Percentiles rank a stretch among this genome's conserved stretches.
Evolutionary conservation across 1,284 basidiomycete genomes (phyloP).

Genomic region (Boletus sp.): DNA sequence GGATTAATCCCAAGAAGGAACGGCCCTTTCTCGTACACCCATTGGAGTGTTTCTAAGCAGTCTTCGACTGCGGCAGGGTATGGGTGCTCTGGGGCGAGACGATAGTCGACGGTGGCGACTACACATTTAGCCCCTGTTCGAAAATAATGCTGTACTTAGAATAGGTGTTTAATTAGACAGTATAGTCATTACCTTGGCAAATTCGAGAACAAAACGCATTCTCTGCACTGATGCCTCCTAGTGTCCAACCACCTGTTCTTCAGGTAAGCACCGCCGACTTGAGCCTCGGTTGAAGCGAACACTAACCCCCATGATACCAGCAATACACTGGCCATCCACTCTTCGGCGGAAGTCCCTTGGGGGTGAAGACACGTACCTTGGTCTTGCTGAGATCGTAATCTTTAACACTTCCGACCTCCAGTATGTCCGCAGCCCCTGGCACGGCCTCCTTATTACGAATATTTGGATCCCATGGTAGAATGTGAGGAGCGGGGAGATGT

Average conservation of each 20-base stretch:
- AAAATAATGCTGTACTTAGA: neutral
- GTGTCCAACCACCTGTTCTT: slow-evolving; percentile 45
- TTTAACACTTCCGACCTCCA: slow-evolving; percentile 40
- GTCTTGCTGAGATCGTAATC: slow-evolving; percentile 39
- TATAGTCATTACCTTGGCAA: slow-evolving; percentile 23
- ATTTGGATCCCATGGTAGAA: slow-evolving; percentile 42
- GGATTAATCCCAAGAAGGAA: slow-evolving; percentile 39
- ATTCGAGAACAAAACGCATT: slow-evolving; percentile 33
- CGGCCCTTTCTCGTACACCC: slow-evolving; percentile 41
- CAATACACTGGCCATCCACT: slow-evolving; percentile 48
- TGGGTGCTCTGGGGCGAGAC: slow-evolving; percentile 55
- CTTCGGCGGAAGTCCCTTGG: slow-evolving; percentile 35
- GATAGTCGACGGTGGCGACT: slow-evolving; percentile 54
- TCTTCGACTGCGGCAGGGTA: slow-evolving; percentile 62
- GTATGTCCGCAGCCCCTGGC: slow-evolving; percentile 40
- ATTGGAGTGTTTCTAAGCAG: slow-evolving; percentile 48
- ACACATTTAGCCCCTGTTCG: slow-evolving; percentile 36
- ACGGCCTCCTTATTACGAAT: slow-evolving; percentile 41
- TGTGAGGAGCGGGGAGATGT: slow-evolving; percentile 36
- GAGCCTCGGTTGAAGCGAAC: neutral
- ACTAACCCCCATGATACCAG: slow-evolving; percentile 46
- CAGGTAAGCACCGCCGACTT: slow-evolving; percentile 5
- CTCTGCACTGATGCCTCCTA: slow-evolving; percentile 41
- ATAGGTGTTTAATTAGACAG: neutral
- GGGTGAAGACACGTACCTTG: slow-evolving; percentile 43